Base-by-base conservation (phyloP, 2,329 filamentous ascomycete species). In the Apiospora phragmitis region DNA sequence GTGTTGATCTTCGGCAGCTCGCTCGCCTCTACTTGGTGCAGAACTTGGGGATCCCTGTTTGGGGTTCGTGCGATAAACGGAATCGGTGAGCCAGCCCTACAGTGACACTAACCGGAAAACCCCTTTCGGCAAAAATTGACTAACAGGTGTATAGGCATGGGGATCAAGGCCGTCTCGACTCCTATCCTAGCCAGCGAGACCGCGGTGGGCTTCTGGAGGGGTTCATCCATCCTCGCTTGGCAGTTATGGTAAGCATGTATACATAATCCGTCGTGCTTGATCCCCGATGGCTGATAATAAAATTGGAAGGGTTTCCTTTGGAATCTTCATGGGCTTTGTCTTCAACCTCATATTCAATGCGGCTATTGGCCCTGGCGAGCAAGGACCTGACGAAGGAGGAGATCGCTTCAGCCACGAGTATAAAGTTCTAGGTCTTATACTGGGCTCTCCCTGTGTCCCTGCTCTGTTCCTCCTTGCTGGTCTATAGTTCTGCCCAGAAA, bases 161-260 rank as follows among this genome's bases (percentile, higher is more conserved):
- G 84, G 0, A 80, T 86, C 45, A 86, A 86, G 71, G 84, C 84
- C 0, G 83, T 85, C 47, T 85, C 83, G 45, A 83, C 84, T 0
- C 82, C 84, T 1, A 84, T 86, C 24, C 77, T 86, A 2, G 84
- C 84, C 3, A 83, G 82, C 9, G 85, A 86, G 74, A 85, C 83
- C 0, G 82, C 84, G 0, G 79, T 85, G 21, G 83, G 83, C 0
- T 85, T 82, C 72, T 86, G 84, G 84, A 79, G 84, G 75, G 85
- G 84, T 1, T 84, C 83, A 21, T 83, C 82, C 1, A 84, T 85
- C n/a, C 78, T 86, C 0, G 83, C 82, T 7, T 86, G 84, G 84
- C 84, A 86, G 62, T 75, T 86, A 2, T 84, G 83, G 82, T 78
- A 71, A 2, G 71, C 29, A 26, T 3, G 38, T 11, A 16, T 59